Evolutionary conservation across 768 basidiomycete genomes (phyloP).

Genomic region (Naganishia vaughanmartiniae): DNA sequence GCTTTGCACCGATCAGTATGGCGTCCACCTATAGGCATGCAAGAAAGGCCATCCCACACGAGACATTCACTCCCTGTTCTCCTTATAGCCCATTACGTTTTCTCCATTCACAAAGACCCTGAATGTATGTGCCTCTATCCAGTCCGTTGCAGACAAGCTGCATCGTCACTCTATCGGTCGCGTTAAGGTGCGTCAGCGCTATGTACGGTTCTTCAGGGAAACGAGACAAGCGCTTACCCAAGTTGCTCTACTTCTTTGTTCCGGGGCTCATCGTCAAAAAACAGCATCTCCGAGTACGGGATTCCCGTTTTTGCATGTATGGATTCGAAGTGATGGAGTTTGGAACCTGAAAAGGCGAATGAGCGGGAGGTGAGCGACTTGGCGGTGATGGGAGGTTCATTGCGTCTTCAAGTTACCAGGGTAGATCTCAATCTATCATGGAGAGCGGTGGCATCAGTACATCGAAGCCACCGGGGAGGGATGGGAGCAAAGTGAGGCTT

Average conservation of each 20-base stretch:
- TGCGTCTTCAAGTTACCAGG: conserved; percentile 39
- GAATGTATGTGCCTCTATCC: conserved; percentile 61
- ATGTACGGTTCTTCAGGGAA: neutral
- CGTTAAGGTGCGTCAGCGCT: conserved; percentile 4
- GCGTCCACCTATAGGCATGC: neutral
- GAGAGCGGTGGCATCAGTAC: neutral
- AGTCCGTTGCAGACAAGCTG: conserved; percentile 66
- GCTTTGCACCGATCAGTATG: neutral
- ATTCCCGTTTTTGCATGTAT: conserved; percentile 71
- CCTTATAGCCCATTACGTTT: conserved; percentile 44
- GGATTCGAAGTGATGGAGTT: conserved; percentile 73
- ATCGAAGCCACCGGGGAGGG: neutral
- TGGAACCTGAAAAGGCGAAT: conserved; percentile 60
- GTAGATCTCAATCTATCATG: conserved; percentile 51
- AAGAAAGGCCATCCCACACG: neutral
- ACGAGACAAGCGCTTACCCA: conserved; percentile 51
- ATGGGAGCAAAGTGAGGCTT: neutral
- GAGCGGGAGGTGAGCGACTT: conserved; percentile 40
- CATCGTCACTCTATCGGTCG: conserved; percentile 75
- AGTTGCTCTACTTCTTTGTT: conserved; percentile 62
- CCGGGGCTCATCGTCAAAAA: conserved; percentile 70
- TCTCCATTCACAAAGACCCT: conserved; percentile 70
- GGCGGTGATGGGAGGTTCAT: conserved; percentile 58
- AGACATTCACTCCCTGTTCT: neutral
- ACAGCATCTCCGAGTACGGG: conserved; percentile 72